phyloP scores from a whole-genome alignment of 441 rosid genomes.

The Manihot esculenta region DNA sequence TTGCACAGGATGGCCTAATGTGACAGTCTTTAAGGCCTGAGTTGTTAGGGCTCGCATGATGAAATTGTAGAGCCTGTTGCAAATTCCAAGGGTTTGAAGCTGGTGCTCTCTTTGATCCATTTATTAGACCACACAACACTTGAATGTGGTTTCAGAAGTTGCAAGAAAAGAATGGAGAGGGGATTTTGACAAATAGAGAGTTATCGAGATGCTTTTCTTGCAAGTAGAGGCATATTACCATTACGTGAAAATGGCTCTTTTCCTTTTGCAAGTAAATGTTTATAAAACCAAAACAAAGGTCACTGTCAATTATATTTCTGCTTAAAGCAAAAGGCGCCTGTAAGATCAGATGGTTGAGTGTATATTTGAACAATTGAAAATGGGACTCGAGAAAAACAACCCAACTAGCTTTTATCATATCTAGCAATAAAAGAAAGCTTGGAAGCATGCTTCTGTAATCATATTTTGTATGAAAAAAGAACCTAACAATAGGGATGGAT shows the following conservation, averaged over 20 bases:
- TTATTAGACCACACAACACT: neutral
- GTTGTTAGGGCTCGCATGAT: constrained; percentile 26
- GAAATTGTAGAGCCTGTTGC: constrained; percentile 44
- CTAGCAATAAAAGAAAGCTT: too few relatives aligned
- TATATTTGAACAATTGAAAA: neutral
- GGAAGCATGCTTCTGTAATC: too few relatives aligned
- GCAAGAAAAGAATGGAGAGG: neutral
- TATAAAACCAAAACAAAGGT: neutral
- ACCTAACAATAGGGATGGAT: too few relatives aligned
- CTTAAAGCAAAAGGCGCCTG: constrained; percentile 14
- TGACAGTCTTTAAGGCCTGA: constrained; percentile 37
- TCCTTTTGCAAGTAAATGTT: neutral
- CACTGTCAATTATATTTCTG: neutral
- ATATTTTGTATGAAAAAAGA: too few relatives aligned
- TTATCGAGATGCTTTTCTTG: constrained; percentile 28
- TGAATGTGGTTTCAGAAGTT: neutral
- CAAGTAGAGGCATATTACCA: too few relatives aligned
- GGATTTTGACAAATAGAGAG: neutral
- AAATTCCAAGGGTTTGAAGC: constrained; percentile 30
- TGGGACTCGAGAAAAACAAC: neutral
- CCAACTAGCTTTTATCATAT: neutral
- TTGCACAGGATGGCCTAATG: constrained; percentile 25
- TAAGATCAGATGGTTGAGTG: constrained; percentile 6
- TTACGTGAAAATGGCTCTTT: constrained; percentile 25
- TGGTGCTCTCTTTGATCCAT: constrained; percentile 40